These are phyloP conservation scores for Heterobasidion irregulare DNA, from an alignment of 1,284 basidiomycete genomes.

Conservation along the genomic window DNA sequence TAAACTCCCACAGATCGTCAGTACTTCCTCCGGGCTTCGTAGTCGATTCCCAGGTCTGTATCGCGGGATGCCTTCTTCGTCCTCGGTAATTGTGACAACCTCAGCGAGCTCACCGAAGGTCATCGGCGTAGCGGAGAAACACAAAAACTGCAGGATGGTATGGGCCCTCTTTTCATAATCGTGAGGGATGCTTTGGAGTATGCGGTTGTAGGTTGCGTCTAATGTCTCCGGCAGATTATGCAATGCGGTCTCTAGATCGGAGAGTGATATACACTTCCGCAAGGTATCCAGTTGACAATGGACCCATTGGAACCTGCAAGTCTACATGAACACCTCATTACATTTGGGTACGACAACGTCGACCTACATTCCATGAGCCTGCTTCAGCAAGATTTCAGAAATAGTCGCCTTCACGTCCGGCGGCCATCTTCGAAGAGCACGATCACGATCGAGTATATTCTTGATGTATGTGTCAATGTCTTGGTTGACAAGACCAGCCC, in stretches of 20 bases:
- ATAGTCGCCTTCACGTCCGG: background rate
- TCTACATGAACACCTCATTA: background rate
- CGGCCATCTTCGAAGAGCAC: background rate
- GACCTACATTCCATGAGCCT: background rate
- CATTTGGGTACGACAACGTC: background rate
- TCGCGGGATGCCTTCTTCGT: background rate
- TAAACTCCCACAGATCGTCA: no score
- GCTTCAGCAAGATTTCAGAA: background rate
- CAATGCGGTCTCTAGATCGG: background rate
- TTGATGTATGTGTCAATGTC: background rate
- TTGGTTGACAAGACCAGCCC: background rate
- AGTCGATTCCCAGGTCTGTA: no score
- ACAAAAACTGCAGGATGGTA: slow-evolving; percentile 5
- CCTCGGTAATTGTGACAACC: background rate
- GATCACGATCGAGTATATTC: background rate
- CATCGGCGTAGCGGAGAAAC: background rate
- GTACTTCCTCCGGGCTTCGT: no score
- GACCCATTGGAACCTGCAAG: slow-evolving; percentile 1
- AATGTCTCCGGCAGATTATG: background rate
- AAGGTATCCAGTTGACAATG: slow-evolving; percentile 1
- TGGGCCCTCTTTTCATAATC: background rate
- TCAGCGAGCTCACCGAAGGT: background rate
- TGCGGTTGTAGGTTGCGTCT: slow-evolving; percentile 4
- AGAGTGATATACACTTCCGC: background rate
- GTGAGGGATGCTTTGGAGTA: background rate